These are phyloP conservation scores for Oidiodendron maius DNA, from an alignment of 495 filamentous ascomycete genomes.

Conservation along the genomic window DNA sequence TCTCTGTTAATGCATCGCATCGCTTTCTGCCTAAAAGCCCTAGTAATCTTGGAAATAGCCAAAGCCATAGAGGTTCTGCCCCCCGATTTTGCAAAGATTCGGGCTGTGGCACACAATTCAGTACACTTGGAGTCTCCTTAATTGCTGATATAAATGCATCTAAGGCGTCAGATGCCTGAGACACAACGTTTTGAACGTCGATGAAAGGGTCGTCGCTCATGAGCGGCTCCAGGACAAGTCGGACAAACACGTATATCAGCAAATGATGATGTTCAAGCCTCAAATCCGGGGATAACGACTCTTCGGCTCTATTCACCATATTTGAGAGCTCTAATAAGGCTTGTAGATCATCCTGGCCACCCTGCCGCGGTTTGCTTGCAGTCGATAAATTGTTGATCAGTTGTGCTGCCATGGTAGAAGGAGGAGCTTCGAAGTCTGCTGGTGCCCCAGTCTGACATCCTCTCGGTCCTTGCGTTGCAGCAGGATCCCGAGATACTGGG, in stretches of 20 bases:
- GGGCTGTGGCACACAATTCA: conserved; percentile 40
- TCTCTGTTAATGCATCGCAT: conserved; percentile 33
- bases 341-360: conserved; percentile 44
- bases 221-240: conserved; percentile 68
- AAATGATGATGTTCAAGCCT: conserved; percentile 70
- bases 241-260: conserved; percentile 75
- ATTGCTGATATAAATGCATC: conserved; percentile 68
- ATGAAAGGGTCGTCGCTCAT: conserved; percentile 52
- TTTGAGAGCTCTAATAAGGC: conserved; percentile 61
- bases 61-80: conserved; percentile 66
- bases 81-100: conserved; percentile 35
- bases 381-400: conserved; percentile 50
- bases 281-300: conserved; percentile 46
- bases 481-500: conserved; percentile 27
- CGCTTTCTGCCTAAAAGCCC: conserved; percentile 44
- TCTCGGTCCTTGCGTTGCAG: conserved; percentile 5
- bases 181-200: conserved; percentile 40
- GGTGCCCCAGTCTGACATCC: not conserved
- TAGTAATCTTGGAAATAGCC: conserved; percentile 65
- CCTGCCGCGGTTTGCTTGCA: conserved; percentile 6
- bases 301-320: conserved; percentile 32
- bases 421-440: conserved; percentile 33
- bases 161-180: conserved; percentile 59
- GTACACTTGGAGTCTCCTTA: conserved; percentile 63
- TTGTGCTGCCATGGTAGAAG: conserved; percentile 65